Evolutionary conservation across 129 eudicot species (phyloP).

Genomic region (Artemisia tridentata): DNA sequence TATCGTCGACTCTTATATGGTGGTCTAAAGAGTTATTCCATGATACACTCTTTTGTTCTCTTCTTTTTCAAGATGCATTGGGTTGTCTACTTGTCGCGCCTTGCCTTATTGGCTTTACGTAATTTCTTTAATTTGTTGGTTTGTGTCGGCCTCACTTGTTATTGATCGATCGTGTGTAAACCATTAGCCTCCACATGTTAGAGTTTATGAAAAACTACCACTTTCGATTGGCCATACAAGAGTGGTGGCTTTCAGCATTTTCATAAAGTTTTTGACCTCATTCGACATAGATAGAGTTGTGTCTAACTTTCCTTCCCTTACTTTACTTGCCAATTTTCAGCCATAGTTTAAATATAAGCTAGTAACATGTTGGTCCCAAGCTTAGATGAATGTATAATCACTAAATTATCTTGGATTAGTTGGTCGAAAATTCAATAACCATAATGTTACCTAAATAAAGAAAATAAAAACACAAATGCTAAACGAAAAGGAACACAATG

Average conservation of each 20-base stretch:
- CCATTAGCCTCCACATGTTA: neutral
- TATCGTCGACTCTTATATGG: conserved; percentile 4
- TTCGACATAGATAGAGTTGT: too few species aligned
- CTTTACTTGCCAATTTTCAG: neutral
- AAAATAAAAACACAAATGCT: neutral
- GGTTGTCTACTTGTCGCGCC: neutral
- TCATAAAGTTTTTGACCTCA: neutral
- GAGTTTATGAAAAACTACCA: neutral
- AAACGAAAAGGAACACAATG: neutral
- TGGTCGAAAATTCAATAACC: too few species aligned
- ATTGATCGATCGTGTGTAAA: neutral
- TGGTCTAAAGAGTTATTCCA: conserved; percentile 16
- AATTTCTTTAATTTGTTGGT: neutral
- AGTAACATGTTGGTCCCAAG: neutral
- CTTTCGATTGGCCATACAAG: neutral
- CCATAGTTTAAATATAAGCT: neutral
- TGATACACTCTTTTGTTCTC: neutral
- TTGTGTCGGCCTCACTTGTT: neutral
- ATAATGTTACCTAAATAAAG: neutral
- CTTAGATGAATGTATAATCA: neutral
- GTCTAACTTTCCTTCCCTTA: neutral
- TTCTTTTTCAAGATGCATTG: neutral
- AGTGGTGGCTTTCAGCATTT: too few species aligned
- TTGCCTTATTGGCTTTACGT: conserved; percentile 7
- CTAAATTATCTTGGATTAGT: neutral